A percentile compares a stretch with the other conserved stretches of the same genome.
Conservation (phyloP, 73 alveolate genomes). For the Symbiodinium natans region DNA sequence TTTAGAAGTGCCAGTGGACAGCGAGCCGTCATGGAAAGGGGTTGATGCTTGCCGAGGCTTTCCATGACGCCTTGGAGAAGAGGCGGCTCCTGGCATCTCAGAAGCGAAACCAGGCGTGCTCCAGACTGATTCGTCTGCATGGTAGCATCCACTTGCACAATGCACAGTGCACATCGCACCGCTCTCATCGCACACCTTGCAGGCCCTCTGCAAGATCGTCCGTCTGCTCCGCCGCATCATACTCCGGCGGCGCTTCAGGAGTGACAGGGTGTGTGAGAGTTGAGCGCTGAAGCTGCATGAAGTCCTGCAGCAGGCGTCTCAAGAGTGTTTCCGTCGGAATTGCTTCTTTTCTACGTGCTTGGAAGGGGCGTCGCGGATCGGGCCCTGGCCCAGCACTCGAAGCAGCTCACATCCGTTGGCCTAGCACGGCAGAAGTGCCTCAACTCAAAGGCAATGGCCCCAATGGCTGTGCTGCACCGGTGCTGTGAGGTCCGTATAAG, state of each 20-base stretch:
- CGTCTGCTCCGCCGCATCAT: conserved; percentile 47
- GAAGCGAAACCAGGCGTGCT: conserved; percentile 30
- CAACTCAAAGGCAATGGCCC: background rate
- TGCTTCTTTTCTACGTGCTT: background rate
- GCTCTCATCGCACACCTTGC: too few species aligned
- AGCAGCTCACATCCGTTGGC: conserved; percentile 15
- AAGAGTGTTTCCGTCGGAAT: too few species aligned
- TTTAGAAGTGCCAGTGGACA: background rate
- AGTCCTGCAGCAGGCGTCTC: too few species aligned
- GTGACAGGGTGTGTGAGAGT: too few species aligned
- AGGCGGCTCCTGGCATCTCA: conserved; percentile 43
- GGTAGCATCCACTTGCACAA: too few species aligned
- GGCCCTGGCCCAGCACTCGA: conserved; percentile 3
- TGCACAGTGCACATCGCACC: too few species aligned
- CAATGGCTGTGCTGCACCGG: too few species aligned
- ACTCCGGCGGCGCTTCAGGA: conserved; percentile 49
- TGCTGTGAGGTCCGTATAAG: too few species aligned
- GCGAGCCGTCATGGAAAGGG: background rate
- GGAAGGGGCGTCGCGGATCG: conserved; percentile 32
- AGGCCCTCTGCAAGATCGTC: conserved; percentile 33
- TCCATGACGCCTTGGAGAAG: conserved; percentile 92
- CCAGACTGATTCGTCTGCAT: background rate
- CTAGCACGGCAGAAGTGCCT: conserved; percentile 21
- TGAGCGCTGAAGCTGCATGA: too few species aligned
- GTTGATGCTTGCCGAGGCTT: conserved; percentile 17